Evolutionary conservation across 768 basidiomycete species (phyloP).

Genomic region (Lentinula sp.): DNA sequence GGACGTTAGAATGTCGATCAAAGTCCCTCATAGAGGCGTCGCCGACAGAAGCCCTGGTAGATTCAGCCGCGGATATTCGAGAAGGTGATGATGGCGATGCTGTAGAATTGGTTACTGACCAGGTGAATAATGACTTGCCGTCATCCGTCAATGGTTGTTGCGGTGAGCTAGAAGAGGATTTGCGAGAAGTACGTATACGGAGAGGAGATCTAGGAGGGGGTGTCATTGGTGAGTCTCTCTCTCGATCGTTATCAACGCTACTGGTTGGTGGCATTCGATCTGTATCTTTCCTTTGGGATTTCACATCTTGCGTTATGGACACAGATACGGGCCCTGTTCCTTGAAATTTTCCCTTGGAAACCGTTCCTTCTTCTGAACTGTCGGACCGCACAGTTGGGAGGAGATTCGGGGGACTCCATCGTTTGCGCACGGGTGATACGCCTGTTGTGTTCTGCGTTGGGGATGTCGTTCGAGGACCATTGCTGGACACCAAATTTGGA

Average conservation of each 20-base stretch:
- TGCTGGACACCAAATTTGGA: slow-evolving; percentile 39
- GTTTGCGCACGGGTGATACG: slow-evolving; percentile 33
- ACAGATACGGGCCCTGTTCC: not conserved
- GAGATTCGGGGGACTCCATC: slow-evolving; percentile 44
- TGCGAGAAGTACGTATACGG: slow-evolving; percentile 25
- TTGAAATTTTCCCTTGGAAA: slow-evolving; percentile 6
- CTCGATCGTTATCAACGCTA: slow-evolving; percentile 18
- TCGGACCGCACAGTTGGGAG: slow-evolving; percentile 50
- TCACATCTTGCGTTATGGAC: not conserved
- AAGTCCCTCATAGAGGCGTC: slow-evolving; percentile 32
- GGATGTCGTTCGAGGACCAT: slow-evolving; percentile 24
- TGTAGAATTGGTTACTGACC: slow-evolving; percentile 14
- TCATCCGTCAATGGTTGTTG: slow-evolving; percentile 15
- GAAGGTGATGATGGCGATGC: slow-evolving; percentile 16
- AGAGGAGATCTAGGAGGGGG: slow-evolving; percentile 49
- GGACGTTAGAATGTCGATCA: slow-evolving; percentile 20
- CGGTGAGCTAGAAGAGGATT: slow-evolving; percentile 15
- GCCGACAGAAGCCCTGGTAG: slow-evolving; percentile 26
- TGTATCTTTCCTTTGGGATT: slow-evolving; percentile 5
- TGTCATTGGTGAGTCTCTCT: slow-evolving; percentile 31
- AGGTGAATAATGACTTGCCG: slow-evolving; percentile 22
- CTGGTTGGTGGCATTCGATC: slow-evolving; percentile 6
- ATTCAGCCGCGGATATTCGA: slow-evolving; percentile 26
- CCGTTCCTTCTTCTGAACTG: slow-evolving; percentile 45
- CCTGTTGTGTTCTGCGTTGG: slow-evolving; percentile 21